Percentiles rank a stretch among this genome's conserved stretches.
These are phyloP conservation scores for Epichloe sibirici DNA, from an alignment of 2,329 filamentous ascomycete genomes.

Conservation along the genomic window DNA sequence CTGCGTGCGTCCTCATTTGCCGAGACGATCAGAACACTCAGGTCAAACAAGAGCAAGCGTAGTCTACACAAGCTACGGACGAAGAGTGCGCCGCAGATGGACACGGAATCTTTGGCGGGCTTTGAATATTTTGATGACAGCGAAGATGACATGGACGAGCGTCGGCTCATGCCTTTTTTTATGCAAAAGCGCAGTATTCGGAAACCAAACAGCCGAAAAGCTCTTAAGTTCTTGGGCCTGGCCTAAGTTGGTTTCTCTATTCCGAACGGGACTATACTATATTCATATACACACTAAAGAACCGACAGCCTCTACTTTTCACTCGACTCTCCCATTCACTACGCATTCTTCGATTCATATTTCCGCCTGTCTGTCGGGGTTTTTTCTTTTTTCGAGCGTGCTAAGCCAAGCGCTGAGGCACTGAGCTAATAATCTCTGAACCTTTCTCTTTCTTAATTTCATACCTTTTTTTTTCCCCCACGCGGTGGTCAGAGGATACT, in stretches of 20 bases:
- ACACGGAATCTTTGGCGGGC: constrained; percentile 21
- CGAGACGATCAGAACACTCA: constrained; percentile 16
- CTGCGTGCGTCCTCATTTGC: constrained; percentile 6
- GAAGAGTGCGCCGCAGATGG: constrained; percentile 11
- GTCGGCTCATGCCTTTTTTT: constrained; percentile 40
- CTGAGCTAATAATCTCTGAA: background rate
- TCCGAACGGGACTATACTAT: background rate
- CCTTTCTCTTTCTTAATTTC: background rate
- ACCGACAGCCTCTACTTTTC: background rate
- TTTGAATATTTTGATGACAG: constrained; percentile 27
- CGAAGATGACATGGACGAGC: constrained; percentile 35
- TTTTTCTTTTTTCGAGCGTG: background rate
- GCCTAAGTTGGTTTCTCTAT: constrained; percentile 15
- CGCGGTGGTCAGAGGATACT: no score
- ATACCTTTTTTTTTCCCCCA: no score
- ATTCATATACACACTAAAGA: background rate
- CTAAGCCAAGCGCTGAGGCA: background rate
- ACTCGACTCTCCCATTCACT: background rate
- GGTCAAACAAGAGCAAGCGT: constrained; percentile 17
- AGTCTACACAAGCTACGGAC: constrained; percentile 18
- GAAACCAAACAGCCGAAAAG: constrained; percentile 36
- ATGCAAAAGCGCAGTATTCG: constrained; percentile 21
- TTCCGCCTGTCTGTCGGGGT: background rate
- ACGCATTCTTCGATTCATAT: background rate
- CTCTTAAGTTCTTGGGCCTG: constrained; percentile 40